Base-by-base conservation (phyloP, 805 yeast species). In the Blastobotrys attinorum region DNA sequence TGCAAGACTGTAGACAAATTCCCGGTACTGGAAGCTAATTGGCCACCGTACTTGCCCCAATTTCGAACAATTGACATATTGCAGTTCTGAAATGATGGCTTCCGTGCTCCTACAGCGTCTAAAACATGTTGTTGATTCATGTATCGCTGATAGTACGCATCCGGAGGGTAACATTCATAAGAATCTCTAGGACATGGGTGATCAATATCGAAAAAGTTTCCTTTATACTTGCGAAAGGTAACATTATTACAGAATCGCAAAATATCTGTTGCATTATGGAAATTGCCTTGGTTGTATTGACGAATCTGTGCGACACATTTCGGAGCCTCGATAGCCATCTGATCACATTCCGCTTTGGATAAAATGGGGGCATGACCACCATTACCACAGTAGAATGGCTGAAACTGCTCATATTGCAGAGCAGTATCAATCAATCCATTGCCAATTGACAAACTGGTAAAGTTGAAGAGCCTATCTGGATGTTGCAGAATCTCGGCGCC, bases 311-410 rank as follows among this genome's bases (percentile, higher is more conserved):
- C 63, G 46, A 72, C 65, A 64, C 94, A 85, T 56, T 83, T 73
- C 49, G 84, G 82, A 42, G 78, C 66, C 13, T 73, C 66, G 21
- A 65, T 69, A 25, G 66, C 58, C 89, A 85, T 83, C 39, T 69
- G 65, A 22, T 73, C 72, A 67, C 96, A 86, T 49, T 76, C 77
- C 43, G 75, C 79, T 15, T 78, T 79, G 13, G 71, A 65, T 48
- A 85, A 66, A 3, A 83, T 83, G 13, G 87, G 69, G 17, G 77
- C 76, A 54, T 75, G 73, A 2, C 95, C 95, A 48, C 95, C 94
- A 51, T 75, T 61, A 40, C 95, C 89, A 65, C 97, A 90, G 2
- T 95, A 94, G 97, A 90, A 89, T 51, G 94, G 95, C 63, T 82
- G 78, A 59, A 86, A 88, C 63, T 79, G 79, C 47, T 75, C 74